Conservation (phyloP, 345 rosid genomes). For the Litchi chinensis region DNA sequence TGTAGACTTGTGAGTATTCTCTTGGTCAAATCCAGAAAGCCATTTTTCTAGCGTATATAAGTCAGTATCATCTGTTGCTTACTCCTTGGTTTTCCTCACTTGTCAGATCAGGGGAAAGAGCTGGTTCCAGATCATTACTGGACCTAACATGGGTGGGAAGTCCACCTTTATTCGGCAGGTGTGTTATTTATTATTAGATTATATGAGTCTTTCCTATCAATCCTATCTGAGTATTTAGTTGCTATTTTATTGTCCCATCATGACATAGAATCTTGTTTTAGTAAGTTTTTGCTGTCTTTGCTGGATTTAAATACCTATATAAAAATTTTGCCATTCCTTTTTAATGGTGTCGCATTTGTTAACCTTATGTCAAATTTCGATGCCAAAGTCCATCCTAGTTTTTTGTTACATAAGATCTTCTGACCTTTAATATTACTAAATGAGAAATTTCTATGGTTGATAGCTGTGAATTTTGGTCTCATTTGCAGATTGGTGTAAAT, state of each 20-base stretch:
- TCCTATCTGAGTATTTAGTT: not conserved
- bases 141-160: slow-evolving; percentile 99
- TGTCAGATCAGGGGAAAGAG: slow-evolving; percentile 81
- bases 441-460: slow-evolving; percentile 6
- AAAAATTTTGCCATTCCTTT: not conserved
- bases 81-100: slow-evolving; percentile 24
- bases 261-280: not conserved
- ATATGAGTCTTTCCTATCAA: not conserved
- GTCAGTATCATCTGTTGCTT: slow-evolving; percentile 22
- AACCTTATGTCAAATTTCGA: not conserved
- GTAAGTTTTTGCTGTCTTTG: not conserved
- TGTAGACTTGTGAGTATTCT: slow-evolving; percentile 79
- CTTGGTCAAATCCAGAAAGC: not conserved
- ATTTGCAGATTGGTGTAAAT: slow-evolving; percentile 80
- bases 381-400: not conserved
- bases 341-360: not conserved
- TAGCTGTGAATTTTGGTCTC: slow-evolving; percentile 13
- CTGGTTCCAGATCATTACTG: slow-evolving; percentile 98
- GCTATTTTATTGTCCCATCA: not conserved
- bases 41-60: slow-evolving; percentile 25
- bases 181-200: slow-evolving; percentile 17
- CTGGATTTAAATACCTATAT: not conserved
- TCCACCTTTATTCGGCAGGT: slow-evolving; percentile 99
- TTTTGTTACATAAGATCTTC: slow-evolving; percentile 4
- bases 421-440: not conserved